Conservation (phyloP, 108 stramenopile genomes). For the Phaeodactylum tricornutum region DNA sequence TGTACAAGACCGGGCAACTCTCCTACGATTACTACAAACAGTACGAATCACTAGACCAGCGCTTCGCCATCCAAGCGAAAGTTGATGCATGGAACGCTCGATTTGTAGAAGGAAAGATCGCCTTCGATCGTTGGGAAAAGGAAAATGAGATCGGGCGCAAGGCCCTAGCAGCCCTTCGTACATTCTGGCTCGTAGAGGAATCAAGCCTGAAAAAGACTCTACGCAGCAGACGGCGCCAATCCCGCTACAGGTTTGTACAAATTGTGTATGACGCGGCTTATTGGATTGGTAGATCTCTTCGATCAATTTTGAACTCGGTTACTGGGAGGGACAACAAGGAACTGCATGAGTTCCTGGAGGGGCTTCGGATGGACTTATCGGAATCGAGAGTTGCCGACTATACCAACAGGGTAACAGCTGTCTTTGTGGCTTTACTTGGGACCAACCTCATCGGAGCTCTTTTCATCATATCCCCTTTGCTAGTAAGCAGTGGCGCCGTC, state of each 20-base stretch:
- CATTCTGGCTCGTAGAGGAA: slow-evolving; percentile 56
- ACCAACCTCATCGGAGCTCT: slow-evolving; percentile 34
- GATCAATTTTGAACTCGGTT: slow-evolving; percentile 6
- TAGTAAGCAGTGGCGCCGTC: slow-evolving; percentile 21
- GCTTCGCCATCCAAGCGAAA: slow-evolving; percentile 45
- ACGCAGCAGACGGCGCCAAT: slow-evolving; percentile 8
- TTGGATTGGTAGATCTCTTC: slow-evolving; percentile 6
- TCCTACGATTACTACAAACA: slow-evolving; percentile 52
- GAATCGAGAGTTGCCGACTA: slow-evolving; percentile 7
- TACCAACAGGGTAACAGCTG: slow-evolving; percentile 17
- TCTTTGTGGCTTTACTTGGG: slow-evolving; percentile 15
- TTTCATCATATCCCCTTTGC: slow-evolving; percentile 30
- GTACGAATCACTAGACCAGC: slow-evolving; percentile 41
- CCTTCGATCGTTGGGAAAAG: slow-evolving; percentile 55
- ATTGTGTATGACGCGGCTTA: slow-evolving; percentile 12
- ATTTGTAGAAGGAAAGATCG: slow-evolving; percentile 41
- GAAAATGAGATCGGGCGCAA: slow-evolving; percentile 59
- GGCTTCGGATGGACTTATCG: slow-evolving; percentile 20
- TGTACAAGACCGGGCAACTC: slow-evolving; percentile 57
- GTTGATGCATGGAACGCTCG: slow-evolving; percentile 59
- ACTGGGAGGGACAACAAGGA: slow-evolving; percentile 11
- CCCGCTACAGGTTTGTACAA: slow-evolving; percentile 34
- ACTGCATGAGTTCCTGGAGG: slow-evolving; percentile 22
- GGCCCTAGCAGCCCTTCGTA: slow-evolving; percentile 37
- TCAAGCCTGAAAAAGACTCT: slow-evolving; percentile 17